Evolutionary conservation across 352 stramenopile species (phyloP).

Genomic region (Pythium phragmiticola): DNA sequence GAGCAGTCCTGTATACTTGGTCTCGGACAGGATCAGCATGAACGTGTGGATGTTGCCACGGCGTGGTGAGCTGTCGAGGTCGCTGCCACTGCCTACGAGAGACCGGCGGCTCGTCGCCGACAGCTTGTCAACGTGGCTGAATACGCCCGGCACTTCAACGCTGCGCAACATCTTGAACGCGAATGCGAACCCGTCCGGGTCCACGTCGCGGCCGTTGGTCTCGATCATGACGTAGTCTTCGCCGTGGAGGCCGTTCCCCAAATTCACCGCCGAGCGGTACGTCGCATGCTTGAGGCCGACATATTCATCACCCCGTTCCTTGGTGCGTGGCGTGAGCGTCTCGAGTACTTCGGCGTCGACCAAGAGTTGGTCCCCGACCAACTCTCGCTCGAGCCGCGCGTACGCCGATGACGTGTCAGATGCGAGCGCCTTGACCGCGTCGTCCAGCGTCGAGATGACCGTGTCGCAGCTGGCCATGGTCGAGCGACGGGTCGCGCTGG

Average conservation of each 20-base stretch:
- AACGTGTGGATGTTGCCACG: slow-evolving; percentile 61
- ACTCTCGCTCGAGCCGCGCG: slow-evolving; percentile 51
- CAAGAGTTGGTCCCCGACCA: slow-evolving; percentile 54
- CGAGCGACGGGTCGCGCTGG: slow-evolving; percentile 40
- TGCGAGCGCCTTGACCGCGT: slow-evolving; percentile 55
- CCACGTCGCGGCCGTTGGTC: slow-evolving; percentile 44
- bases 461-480: slow-evolving; percentile 53
- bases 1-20: slow-evolving; percentile 47
- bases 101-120: too few relatives aligned
- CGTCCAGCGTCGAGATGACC: slow-evolving; percentile 56
- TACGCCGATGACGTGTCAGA: slow-evolving; percentile 54
- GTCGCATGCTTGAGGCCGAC: slow-evolving; percentile 79
- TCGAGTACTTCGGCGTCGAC: slow-evolving; percentile 71
- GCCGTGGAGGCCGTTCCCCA: slow-evolving; percentile 40
- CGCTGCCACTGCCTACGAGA: neutral
- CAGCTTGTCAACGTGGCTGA: slow-evolving; percentile 39
- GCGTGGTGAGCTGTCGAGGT: slow-evolving; percentile 29
- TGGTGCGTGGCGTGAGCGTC: slow-evolving; percentile 60
- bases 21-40: slow-evolving; percentile 60
- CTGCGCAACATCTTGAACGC: slow-evolving; percentile 66
- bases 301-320: slow-evolving; percentile 70
- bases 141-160: slow-evolving; percentile 29
- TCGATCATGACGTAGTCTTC: slow-evolving; percentile 72
- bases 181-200: slow-evolving; percentile 44
- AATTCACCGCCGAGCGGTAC: slow-evolving; percentile 49